Evolutionary conservation across 2,329 filamentous ascomycete genomes (phyloP), one percentile per base, ranked within the genome.

Genomic region (Pseudohalonectria lignicola): DNA sequence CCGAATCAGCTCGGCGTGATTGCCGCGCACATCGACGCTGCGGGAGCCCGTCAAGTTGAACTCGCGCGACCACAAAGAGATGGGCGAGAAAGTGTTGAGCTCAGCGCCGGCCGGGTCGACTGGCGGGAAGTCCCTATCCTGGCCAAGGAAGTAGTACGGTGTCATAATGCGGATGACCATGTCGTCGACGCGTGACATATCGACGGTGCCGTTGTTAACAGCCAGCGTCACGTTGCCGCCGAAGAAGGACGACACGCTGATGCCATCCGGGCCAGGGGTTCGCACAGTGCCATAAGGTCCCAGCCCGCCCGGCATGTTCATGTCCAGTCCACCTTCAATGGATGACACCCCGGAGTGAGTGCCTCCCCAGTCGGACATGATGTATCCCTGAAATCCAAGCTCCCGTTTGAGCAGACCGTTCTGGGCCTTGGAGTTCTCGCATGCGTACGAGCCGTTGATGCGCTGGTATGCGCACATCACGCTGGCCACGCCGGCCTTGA

Each of bases 361-460:
- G 5, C 4, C 35, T 17, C 35, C 35, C 44, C 44, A 46, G 54
- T 94, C 88, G 1, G 77, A 81, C 66, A 92, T 83, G 10, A 92
- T 75, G 40, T 86, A 90, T 2, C 82, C 82, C 47, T 83, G 79
- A 60, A 86, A 86, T 31, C 80, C 81, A 2, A 86, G 64, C 56
- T 87, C 82, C n/a, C 69, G 68, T 61, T 87, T 87, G 49, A 88
- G 63, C 3, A 87, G 59, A 30, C 76, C 74, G 51, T 87, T 88
- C 44, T 84, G 60, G 11, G 78, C 57, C 49, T 80, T 77, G 10
- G 77, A 80, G 62, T 87, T 88, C 49, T 86, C 79, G 62, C 84
- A 90, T 6, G 60, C 69, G 51, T 86, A 86, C 10, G 74, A 82
- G 61, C 83, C 83, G 64, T 88, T 88, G 59, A 85, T 54, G 52